Evolutionary conservation across 768 basidiomycete species (phyloP), one percentile per base, ranked within the genome.

Genomic region (Naganishia randhawae): DNA sequence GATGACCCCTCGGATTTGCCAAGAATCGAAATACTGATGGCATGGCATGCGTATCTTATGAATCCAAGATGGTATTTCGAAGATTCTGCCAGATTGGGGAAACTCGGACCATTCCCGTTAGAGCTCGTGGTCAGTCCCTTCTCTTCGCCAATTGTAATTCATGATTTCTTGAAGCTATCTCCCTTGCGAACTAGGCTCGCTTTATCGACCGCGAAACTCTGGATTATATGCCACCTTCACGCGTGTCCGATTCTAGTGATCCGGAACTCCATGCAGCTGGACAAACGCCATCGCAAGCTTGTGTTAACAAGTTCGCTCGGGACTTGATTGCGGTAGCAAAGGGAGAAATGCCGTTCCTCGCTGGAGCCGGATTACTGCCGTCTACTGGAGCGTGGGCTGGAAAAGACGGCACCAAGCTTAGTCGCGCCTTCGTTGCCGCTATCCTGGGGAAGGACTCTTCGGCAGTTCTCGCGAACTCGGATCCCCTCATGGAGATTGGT

Each of bases 1-100:
- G 10, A 14, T n/a, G 32, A 54, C n/a, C 53, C 32, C 10, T 31
- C 53, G 6, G 27, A 54, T 27, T 32, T 54, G 4, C 53, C 53
- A 7, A 54, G 53, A 17, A 19, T 54, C 4, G 53, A 54, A 51
- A 19, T 54, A 6, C 27, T 54, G 29, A 54, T 54, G 53, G 53
- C 31, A 2, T 54, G 53, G 53, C 53, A 54, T 33, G 53, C 53
- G 53, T 54, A 54, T 32, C 27, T 33, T 10, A 33, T 19, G 9
- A 54, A 35, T 32, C 53, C 53, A 29, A 32, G 53, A 54, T 54
- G 53, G 53, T 54, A 54, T 35, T 54, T 54, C 53, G 53, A 54
- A 35, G 53, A 54, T 54, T 31, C 27, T 33, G 32, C 53, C 3
- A 31, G 53, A 11, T 32, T 31, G 31, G 53, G 53, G 6, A 54